Conservation (phyloP, 352 stramenopile species). For the Saprolegnia diclina region DNA sequence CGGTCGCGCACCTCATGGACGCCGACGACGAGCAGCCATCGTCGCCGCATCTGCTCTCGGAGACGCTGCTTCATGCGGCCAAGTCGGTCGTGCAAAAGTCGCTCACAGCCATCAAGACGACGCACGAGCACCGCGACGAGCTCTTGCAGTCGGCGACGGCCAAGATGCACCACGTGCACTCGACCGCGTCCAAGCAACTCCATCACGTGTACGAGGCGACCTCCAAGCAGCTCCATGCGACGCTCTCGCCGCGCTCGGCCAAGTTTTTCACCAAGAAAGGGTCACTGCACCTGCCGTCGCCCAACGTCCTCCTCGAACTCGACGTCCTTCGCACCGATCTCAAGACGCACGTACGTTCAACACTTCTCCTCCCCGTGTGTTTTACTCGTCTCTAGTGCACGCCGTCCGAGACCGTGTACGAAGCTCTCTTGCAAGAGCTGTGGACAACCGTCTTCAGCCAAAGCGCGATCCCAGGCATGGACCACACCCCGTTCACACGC, state of each 20-base stretch:
- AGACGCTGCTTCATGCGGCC: constrained; percentile 22
- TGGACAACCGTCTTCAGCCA: constrained; percentile 54
- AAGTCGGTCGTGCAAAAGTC: constrained; percentile 33
- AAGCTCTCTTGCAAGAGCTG: constrained; percentile 49
- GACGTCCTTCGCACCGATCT: constrained; percentile 53
- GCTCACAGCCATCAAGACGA: constrained; percentile 47
- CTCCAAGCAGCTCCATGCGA: constrained; percentile 5
- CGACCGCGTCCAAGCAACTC: constrained; percentile 28
- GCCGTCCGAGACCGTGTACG: constrained; percentile 53
- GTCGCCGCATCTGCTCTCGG: not conserved
- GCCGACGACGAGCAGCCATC: constrained; percentile 26
- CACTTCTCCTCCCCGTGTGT: not conserved
- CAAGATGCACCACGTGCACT: constrained; percentile 44
- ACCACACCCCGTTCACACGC: constrained; percentile 37
- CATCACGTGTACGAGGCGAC: constrained; percentile 16
- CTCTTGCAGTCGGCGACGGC: constrained; percentile 45
- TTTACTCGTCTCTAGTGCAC: constrained; percentile 39
- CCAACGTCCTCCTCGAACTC: constrained; percentile 42
- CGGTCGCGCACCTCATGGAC: constrained; percentile 29
- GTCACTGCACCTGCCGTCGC: constrained; percentile 30
- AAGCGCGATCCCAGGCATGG: not conserved
- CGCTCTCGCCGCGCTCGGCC: constrained; percentile 1
- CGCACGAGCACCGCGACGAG: constrained; percentile 60
- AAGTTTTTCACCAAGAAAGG: not conserved
- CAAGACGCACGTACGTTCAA: constrained; percentile 30